Evolutionary conservation across 2,329 filamentous ascomycete genomes (phyloP).

Genomic region (Chalara sp.): DNA sequence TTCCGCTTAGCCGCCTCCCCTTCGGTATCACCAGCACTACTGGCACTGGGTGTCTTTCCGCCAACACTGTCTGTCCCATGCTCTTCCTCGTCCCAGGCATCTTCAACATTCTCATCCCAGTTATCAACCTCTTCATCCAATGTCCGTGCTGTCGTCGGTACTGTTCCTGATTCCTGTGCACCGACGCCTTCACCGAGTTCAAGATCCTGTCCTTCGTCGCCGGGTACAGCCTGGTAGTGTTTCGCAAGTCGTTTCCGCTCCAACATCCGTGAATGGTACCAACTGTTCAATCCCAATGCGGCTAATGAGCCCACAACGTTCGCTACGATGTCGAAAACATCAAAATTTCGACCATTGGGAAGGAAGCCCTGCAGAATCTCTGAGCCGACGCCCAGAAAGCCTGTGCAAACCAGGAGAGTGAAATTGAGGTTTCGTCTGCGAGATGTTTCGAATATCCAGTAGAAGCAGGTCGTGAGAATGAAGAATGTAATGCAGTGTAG

Average conservation of each 20-base stretch:
- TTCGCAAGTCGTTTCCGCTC: constrained; percentile 74
- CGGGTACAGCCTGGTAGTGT: constrained; percentile 64
- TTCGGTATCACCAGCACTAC: constrained; percentile 25
- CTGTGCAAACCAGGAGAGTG: constrained; percentile 73
- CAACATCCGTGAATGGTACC: constrained; percentile 95
- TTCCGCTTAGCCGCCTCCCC: constrained; percentile 24
- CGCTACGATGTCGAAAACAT: constrained; percentile 79
- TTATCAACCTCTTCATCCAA: constrained; percentile 84
- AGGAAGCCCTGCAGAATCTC: constrained; percentile 71
- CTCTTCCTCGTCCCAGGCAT: constrained; percentile 54
- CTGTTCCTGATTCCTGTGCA: constrained; percentile 56
- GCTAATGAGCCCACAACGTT: constrained; percentile 74
- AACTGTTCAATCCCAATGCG: constrained; percentile 68
- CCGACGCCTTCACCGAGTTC: constrained; percentile 61
- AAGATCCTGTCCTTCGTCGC: constrained; percentile 56
- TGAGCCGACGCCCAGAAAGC: constrained; percentile 62
- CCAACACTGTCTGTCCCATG: constrained; percentile 23
- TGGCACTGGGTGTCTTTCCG: constrained; percentile 28
- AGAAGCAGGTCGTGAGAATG: constrained; percentile 78
- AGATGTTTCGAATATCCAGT: constrained; percentile 93
- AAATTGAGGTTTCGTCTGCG: constrained; percentile 80
- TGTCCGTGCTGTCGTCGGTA: constrained; percentile 31
- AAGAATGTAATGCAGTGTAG: constrained; percentile 88
- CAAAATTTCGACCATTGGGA: constrained; percentile 64
- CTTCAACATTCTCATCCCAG: constrained; percentile 80